Conservation (phyloP, 768 basidiomycete genomes). For the Jaapia argillacea region DNA sequence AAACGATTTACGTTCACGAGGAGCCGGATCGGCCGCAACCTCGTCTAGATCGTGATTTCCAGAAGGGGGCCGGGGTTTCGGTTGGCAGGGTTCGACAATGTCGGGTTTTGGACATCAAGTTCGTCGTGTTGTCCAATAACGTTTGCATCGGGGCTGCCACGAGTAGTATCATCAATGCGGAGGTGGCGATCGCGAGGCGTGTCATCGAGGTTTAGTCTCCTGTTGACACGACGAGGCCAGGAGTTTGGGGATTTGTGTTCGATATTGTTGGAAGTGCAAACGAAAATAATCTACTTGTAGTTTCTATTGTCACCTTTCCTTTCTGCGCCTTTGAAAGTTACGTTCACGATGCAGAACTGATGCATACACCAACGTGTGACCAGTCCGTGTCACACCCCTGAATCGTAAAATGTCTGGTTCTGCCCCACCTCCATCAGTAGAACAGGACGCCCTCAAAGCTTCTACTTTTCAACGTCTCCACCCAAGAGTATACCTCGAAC, state of each 20-base stretch:
- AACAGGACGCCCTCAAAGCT: conserved; percentile 13
- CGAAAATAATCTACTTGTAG: too few relatives aligned
- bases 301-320: too few relatives aligned
- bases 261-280: too few relatives aligned
- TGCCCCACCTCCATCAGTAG: too few relatives aligned
- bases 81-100: conserved; percentile 91
- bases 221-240: too few relatives aligned
- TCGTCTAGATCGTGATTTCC: conserved; percentile 79
- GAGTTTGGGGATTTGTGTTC: too few relatives aligned
- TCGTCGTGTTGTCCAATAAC: conserved; percentile 88
- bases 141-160: conserved; percentile 96
- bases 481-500: conserved; percentile 78
- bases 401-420: too few relatives aligned
- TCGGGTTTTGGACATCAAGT: conserved; percentile 90
- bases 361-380: too few relatives aligned
- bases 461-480: conserved; percentile 80
- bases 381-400: too few relatives aligned
- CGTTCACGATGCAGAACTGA: too few relatives aligned
- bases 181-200: conserved; percentile 81
- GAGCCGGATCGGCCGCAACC: conserved; percentile 92
- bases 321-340: too few relatives aligned
- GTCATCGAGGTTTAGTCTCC: conserved; percentile 18
- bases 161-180: conserved; percentile 94
- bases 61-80: conserved; percentile 84
- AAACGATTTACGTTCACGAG: conserved; percentile 87